Evolutionary conservation across 768 basidiomycete genomes (phyloP).

Genomic region (Termitomyces sp.): DNA sequence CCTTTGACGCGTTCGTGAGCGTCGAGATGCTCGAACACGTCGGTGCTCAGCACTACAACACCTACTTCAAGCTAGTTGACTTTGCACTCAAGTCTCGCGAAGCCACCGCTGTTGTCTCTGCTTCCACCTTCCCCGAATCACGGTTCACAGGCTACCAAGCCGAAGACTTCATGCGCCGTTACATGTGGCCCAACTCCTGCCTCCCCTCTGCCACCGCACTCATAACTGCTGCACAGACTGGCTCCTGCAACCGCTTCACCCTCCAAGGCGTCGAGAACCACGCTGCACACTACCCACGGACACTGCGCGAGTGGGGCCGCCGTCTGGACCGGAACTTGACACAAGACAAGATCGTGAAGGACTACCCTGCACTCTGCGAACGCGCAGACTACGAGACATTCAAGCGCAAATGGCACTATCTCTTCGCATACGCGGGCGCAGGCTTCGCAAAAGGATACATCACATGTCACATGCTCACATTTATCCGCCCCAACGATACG

Average conservation of each 20-base stretch:
- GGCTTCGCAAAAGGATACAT: conserved; percentile 81
- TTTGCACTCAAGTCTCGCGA: conserved; percentile 68
- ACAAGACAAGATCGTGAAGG: conserved; percentile 52
- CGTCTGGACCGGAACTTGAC: conserved; percentile 65
- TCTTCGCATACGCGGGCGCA: conserved; percentile 78
- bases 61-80: conserved; percentile 76
- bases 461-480: conserved; percentile 79
- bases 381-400: conserved; percentile 60
- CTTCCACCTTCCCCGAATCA: conserved; percentile 69
- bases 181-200: conserved; percentile 90
- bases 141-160: conserved; percentile 72
- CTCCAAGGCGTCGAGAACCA: conserved; percentile 86
- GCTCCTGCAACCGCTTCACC: conserved; percentile 73
- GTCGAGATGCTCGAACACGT: conserved; percentile 82
- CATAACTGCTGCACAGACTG: conserved; percentile 65
- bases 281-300: conserved; percentile 84
- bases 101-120: conserved; percentile 65
- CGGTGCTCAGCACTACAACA: conserved; percentile 54
- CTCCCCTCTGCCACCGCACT: conserved; percentile 84
- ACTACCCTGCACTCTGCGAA: conserved; percentile 60
- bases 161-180: conserved; percentile 83
- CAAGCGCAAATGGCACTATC: conserved; percentile 81
- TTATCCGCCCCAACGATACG: conserved; percentile 55
- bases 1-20: conserved; percentile 76
- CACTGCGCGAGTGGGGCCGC: conserved; percentile 87